Base-by-base conservation (phyloP, 2,329 filamentous ascomycete species). In the Zymoseptoria pseudotritici region DNA sequence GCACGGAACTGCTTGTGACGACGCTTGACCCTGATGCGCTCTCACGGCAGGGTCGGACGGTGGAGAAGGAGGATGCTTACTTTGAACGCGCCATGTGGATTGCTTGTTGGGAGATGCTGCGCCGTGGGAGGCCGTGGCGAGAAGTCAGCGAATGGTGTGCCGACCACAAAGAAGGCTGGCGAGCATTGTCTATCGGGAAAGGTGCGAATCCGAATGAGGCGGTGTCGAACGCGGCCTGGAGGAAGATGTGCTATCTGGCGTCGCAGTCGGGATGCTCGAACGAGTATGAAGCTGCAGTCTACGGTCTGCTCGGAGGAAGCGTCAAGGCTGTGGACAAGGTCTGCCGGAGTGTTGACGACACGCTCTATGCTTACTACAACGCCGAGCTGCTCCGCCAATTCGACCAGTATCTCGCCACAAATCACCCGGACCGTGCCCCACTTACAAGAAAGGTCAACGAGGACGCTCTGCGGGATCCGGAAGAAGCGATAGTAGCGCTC, bases 41-140 rank as follows among this genome's bases (percentile, higher is more conserved):
- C n/a, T 86, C 86, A 46, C 84, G 94, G 62, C 92, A 97, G 74
- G 82, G 82, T 54, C 84, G 89, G 57, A 85, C 82, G 55, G 79
- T 97, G 50, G 88, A 96, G 71, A 83, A 86, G 22, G 85, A 92
- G 68, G 94, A 99, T 71, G 86, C 91, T 65, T 92, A 87, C 69
- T 94, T 93, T 63, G 94, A 99, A 76, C 85, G 88, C 57, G 89
- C 91, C 2, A 89, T 96, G 53, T 97, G 94, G 92, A 82, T 92
- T 62, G 88, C 90, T n/a, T 94, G 90, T 75, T 97, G 91, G 78
- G 91, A 96, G 73, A 89, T 96, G 79, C 80, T 99, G 56, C 86
- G 93, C 54, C 86, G 91, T 53, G 94, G 94, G n/a, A 86, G 85
- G 65, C 85, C 81, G 62, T 84, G 89, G 76, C 76, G 82, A 8